Percentiles rank a stretch among this genome's conserved stretches.
phyloP scores from a whole-genome alignment of 208 protist species.

The Zelonia costaricensis region DNA sequence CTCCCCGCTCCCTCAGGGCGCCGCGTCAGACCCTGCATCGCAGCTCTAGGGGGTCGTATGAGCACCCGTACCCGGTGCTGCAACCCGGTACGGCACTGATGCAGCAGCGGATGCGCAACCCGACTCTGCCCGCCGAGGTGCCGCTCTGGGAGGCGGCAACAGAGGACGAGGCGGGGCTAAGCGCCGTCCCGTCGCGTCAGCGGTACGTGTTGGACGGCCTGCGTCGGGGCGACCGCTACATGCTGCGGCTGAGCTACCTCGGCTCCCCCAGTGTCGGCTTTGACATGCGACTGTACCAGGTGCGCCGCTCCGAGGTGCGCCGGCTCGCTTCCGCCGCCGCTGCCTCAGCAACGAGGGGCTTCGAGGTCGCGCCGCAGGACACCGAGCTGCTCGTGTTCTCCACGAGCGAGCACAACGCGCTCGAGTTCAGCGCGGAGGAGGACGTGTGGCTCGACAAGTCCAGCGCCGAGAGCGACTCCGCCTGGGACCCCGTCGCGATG shows the following conservation, averaged over 20 bases:
- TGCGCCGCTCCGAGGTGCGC: conserved; percentile 9
- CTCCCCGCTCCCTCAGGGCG: no score
- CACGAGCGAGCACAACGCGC: conserved; percentile 16
- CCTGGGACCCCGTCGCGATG: background rate
- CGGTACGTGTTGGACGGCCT: conserved; percentile 38
- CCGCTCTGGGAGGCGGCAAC: conserved; percentile 10
- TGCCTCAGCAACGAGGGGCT: background rate
- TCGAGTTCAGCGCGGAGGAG: conserved; percentile 25
- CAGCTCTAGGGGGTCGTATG: background rate
- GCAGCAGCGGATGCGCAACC: conserved; percentile 26
- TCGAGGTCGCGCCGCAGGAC: conserved; percentile 28
- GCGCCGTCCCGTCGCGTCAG: conserved; percentile 13
- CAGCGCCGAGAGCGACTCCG: background rate
- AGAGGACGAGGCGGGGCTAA: background rate
- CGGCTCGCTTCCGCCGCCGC: background rate
- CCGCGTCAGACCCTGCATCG: no score
- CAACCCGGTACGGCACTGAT: background rate
- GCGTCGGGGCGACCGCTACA: conserved; percentile 23
- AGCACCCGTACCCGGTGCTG: conserved; percentile 7
- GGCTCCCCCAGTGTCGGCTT: conserved; percentile 47
- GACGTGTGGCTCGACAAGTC: conserved; percentile 23
- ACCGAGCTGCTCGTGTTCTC: conserved; percentile 36
- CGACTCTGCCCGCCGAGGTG: conserved; percentile 14
- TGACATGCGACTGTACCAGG: conserved; percentile 36
- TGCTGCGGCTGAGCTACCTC: conserved; percentile 40